phyloP scores from a whole-genome alignment of 148 eudicot genomes.

The Cornus suecica region DNA sequence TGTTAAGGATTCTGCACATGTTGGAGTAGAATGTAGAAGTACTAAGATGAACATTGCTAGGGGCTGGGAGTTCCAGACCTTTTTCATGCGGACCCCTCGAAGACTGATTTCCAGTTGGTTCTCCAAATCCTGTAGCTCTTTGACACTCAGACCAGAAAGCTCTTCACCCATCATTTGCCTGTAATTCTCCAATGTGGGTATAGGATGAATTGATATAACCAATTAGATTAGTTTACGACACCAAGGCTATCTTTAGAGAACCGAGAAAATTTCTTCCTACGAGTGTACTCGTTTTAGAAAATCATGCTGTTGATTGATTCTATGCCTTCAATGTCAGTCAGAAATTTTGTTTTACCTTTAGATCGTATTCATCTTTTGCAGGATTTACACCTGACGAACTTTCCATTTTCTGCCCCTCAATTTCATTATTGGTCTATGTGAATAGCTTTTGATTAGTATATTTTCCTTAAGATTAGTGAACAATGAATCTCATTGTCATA shows the following conservation, averaged over 20 bases:
- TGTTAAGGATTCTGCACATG: not conserved
- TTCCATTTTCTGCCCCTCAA: not conserved
- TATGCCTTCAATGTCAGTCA: not conserved
- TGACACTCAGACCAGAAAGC: slow-evolving; percentile 34
- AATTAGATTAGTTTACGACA: not conserved
- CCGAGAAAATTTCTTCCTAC: not conserved
- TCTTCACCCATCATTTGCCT: slow-evolving; percentile 48
- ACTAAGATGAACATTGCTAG: not conserved
- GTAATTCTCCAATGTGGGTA: slow-evolving; percentile 6
- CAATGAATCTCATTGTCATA: not conserved
- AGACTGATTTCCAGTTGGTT: slow-evolving; percentile 46
- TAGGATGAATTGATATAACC: not conserved
- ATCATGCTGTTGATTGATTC: not conserved
- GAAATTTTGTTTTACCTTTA: not conserved
- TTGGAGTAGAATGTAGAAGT: not conserved
- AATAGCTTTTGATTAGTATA: not conserved
- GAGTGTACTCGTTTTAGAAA: too few species aligned
- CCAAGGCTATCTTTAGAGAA: not conserved
- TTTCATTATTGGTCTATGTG: not conserved
- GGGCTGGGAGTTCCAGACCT: slow-evolving; percentile 21
- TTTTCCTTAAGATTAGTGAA: not conserved
- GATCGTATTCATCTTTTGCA: not conserved
- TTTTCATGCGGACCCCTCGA: slow-evolving; percentile 35
- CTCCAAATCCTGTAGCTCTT: slow-evolving; percentile 44
- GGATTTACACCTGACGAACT: not conserved